Percentiles rank a stretch among this genome's conserved stretches.
Evolutionary conservation across 306 rosid species (phyloP).

Genomic region (Fragaria nilgerrensis): DNA sequence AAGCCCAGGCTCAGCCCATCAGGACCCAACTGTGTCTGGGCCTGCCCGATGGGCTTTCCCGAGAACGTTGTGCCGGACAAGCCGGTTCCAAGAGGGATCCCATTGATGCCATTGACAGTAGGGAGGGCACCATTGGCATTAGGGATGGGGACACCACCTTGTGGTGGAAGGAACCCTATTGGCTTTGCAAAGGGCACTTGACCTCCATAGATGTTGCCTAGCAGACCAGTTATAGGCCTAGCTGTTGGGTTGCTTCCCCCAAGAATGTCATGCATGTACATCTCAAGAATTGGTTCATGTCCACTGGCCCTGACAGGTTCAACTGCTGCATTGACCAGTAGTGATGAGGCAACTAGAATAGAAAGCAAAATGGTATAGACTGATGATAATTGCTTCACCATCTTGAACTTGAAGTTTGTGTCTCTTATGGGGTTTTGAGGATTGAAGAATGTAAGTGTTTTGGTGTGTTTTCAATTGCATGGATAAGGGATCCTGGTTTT

Average conservation of each 20-base stretch:
- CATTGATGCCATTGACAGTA: constrained; percentile 63
- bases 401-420: constrained; percentile 15
- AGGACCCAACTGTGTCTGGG: constrained; percentile 47
- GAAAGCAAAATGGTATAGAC: constrained; percentile 23
- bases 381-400: constrained; percentile 31
- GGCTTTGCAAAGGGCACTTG: constrained; percentile 84
- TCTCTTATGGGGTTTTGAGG: neutral
- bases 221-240: constrained; percentile 72
- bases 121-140: constrained; percentile 80
- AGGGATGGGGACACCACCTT: constrained; percentile 61
- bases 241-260: constrained; percentile 82
- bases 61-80: constrained; percentile 60
- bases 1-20: constrained; percentile 80
- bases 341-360: constrained; percentile 30
- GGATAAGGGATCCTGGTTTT: constrained; percentile 26
- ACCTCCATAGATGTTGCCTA: constrained; percentile 81
- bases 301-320: constrained; percentile 49
- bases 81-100: constrained; percentile 71
- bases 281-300: constrained; percentile 56
- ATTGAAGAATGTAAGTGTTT: constrained; percentile 10
- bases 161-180: constrained; percentile 60
- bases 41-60: constrained; percentile 38
- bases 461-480: constrained; percentile 18
- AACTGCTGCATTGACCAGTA: constrained; percentile 33
- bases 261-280: constrained; percentile 87